Evolutionary conservation across 2,329 filamentous ascomycete species (phyloP), one percentile per base, ranked within the genome.

Genomic region (Bipolaris victoriae): DNA sequence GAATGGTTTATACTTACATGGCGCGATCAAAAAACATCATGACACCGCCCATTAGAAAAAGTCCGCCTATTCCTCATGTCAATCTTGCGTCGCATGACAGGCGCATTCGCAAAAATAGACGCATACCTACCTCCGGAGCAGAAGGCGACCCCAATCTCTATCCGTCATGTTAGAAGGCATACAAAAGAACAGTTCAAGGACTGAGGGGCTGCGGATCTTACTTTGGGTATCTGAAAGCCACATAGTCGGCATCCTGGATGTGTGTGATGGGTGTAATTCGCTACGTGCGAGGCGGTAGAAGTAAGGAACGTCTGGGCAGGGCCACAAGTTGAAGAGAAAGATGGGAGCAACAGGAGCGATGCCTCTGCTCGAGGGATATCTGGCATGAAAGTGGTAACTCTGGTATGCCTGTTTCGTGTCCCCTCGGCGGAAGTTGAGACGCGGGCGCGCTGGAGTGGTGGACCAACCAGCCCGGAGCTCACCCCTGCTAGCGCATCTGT

Each of bases 1-100:
- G 48, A 22, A 35, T 24, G 24, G 49, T 49, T 11, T 59, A 37
- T 45, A 49, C 88, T 73, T 82, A 94, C 91, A 98, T 93, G 72
- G 95, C 91, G 65, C 95, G 88, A 80, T 99, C 95, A 81, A 99
- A 99, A 82, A 99, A 98, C 79, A 99, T 86, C 79, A 99, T 84
- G 9, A 99, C 91, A 60, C 95, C 95, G 73, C 92, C 91, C 74
- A 97, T 86, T 55, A 99, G 86, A 83, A 99, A 99, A 82, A 98
- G 89, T 66, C 90, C 92, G 77, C 94, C 94, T 96, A 76, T 40
- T 61, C 40, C 54, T 53, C 24, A 31, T 39, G 53, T 58, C 54
- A 60, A 55, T 50, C 47, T 31, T 29, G 13, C 15, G 46, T 35
- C 49, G 48, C 35, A 40, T 44, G 43, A 35, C 65, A 66, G 70